A percentile compares a stretch with the other conserved stretches of the same genome.
These are phyloP conservation scores for Carex pumila DNA, from an alignment of 176 grass and related monocot species.

Conservation along the genomic window DNA sequence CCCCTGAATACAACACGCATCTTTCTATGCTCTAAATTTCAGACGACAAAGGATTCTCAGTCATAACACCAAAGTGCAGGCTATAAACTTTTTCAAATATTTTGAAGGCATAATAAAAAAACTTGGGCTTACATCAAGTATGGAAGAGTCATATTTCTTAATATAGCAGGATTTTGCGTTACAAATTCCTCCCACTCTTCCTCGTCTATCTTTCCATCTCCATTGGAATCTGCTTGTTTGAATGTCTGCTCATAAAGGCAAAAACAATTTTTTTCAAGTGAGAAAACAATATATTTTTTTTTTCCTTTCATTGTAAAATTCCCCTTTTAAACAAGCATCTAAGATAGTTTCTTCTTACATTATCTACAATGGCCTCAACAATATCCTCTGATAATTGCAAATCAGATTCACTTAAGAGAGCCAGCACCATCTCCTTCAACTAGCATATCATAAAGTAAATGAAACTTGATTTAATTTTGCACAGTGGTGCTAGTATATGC, in stretches of 20 bases:
- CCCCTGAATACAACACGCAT: too few species aligned
- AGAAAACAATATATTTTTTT: background rate
- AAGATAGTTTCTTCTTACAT: slow-evolving; percentile 29
- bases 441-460: slow-evolving; percentile 3
- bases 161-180: slow-evolving; percentile 47
- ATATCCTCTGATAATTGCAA: slow-evolving; percentile 39
- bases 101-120: too few species aligned
- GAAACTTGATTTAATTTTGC: background rate
- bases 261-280: background rate
- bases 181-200: slow-evolving; percentile 70
- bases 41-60: too few species aligned
- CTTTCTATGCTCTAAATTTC: too few species aligned
- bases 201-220: slow-evolving; percentile 72
- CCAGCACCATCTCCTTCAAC: slow-evolving; percentile 73
- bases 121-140: background rate
- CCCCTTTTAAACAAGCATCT: too few species aligned
- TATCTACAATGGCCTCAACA: slow-evolving; percentile 51
- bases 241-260: slow-evolving; percentile 50
- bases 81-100: too few species aligned
- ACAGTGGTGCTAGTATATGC: background rate
- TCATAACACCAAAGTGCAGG: too few species aligned
- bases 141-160: slow-evolving; percentile 73
- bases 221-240: slow-evolving; percentile 56
- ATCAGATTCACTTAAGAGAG: slow-evolving; percentile 60
- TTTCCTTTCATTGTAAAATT: too few species aligned